A percentile compares a stretch with the other conserved stretches of the same genome.
Conservation (phyloP, 345 rosid species). For the Salix purpurea region DNA sequence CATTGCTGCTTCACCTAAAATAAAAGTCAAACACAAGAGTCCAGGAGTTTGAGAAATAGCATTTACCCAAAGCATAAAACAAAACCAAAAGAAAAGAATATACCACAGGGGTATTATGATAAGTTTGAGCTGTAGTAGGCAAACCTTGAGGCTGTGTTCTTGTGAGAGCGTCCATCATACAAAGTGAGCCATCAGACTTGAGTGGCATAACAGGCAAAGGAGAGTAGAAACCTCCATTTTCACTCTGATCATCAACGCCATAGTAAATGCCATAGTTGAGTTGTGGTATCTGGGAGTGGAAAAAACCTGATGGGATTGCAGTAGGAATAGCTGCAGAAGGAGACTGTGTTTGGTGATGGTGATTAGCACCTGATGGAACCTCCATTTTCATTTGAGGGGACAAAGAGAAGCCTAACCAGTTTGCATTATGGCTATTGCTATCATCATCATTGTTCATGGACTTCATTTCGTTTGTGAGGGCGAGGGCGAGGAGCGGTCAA, state of each 20-base stretch:
- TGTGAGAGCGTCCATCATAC: slow-evolving; percentile 77
- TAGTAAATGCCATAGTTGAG: slow-evolving; percentile 48
- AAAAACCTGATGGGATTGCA: slow-evolving; percentile 33
- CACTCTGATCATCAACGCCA: slow-evolving; percentile 36
- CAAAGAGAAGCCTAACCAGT: slow-evolving; percentile 81
- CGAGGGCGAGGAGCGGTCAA: slow-evolving; percentile 43
- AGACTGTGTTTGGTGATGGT: slow-evolving; percentile 18
- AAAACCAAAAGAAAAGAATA: slow-evolving; percentile 24
- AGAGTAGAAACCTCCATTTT: slow-evolving; percentile 42
- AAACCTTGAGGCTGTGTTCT: slow-evolving; percentile 73
- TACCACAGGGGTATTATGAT: background rate
- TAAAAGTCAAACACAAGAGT: slow-evolving; percentile 24
- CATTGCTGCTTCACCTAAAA: slow-evolving; percentile 38
- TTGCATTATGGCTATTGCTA: slow-evolving; percentile 29
- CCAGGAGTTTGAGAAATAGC: slow-evolving; percentile 8
- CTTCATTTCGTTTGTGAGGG: slow-evolving; percentile 30
- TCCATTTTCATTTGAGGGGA: slow-evolving; percentile 75
- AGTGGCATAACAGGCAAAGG: slow-evolving; percentile 79
- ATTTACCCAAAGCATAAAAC: background rate
- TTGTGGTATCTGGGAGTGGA: slow-evolving; percentile 26
- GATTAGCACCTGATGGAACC: slow-evolving; percentile 21
- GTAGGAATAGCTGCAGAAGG: slow-evolving; percentile 28
- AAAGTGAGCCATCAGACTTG: slow-evolving; percentile 93
- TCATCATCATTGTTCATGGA: slow-evolving; percentile 51
- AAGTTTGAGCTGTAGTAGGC: slow-evolving; percentile 1